A percentile compares a stretch with the other conserved stretches of the same genome.
These are phyloP conservation scores for Schizosaccharomyces versatilis DNA, from an alignment of 1,139 yeast genomes.

Conservation along the genomic window DNA sequence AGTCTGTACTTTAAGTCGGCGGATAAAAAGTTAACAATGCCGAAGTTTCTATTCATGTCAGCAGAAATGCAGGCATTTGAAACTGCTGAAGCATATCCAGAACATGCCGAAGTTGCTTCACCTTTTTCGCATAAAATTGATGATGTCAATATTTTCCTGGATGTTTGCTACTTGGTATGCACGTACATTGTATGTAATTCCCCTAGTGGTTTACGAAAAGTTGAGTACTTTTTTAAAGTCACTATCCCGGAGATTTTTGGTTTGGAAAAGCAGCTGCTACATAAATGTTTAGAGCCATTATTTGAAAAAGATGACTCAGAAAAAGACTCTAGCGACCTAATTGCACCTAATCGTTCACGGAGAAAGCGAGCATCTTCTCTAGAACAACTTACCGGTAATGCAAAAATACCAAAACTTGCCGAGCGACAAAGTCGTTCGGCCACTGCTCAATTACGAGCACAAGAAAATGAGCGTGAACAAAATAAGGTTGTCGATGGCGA, in stretches of 20 bases:
- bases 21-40: constrained; percentile 75
- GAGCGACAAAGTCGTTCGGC: constrained; percentile 1
- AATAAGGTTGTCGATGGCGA: no score
- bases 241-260: neutral
- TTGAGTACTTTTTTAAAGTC: neutral
- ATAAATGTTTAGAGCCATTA: neutral
- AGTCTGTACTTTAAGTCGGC: constrained; percentile 93
- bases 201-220: neutral
- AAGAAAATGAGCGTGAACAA: no score
- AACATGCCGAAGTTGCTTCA: neutral
- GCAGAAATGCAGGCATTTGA: neutral
- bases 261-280: neutral
- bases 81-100: neutral
- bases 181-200: constrained; percentile 1
- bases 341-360: neutral
- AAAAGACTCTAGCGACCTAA: no score
- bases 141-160: neutral
- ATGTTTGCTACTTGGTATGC: neutral
- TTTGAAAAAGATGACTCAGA: neutral
- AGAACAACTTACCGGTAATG: neutral
- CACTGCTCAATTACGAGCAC: neutral
- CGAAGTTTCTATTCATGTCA: constrained; percentile 74
- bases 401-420: neutral
- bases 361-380: neutral
- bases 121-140: neutral